Base-by-base conservation (phyloP, 768 basidiomycete species). In the Xerocomellus amylosporus region DNA sequence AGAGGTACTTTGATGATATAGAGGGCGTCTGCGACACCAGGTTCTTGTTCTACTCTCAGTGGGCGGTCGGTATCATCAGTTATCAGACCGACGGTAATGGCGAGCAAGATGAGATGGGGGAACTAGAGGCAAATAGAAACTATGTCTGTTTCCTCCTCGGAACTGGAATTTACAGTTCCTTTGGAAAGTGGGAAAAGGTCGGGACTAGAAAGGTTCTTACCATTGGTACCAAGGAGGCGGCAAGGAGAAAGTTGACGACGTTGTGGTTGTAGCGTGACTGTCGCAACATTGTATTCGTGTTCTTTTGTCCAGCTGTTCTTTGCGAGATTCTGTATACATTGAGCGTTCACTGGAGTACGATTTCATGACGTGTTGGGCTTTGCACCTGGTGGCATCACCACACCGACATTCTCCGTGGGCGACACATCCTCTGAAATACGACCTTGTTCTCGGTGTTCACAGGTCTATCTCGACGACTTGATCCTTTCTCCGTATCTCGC, bases 1-100 rank as follows among this genome's bases (percentile, higher is more conserved):
- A 43, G 20, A 46, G 55, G 14, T 54, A 42, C 34, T 56, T 56
- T 31, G 0, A 46, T 13, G 34, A 42, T 12, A n/a, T 54, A 9
- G 13, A 31, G 20, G 55, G 28, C 13, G 14, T 46, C 8, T 56
- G 45, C 9, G 55, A 56, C 14, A 36, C 40, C 12, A 54, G 45
- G 34, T 56, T 56, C 39, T 13, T 54, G 31, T 26, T 30, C 20
- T 46, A 47, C 19, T 56, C 55, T 15, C 51, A 19, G 9, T 56
- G 55, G 45, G 52, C 45, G 17, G 55, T 56, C 4, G 55, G 55
- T 13, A 37, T 56, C 38, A 37, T 56, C 39, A 56, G 40, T 24
- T 56, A 56, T 13, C 51, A 54, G 26, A 55, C 55, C 6, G 53
- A 49, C 14, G 22, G 40, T 10, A 49, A 42, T 8, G 40, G n/a